Evolutionary conservation across 192 early-diverging fungal genomes (phyloP).

Genomic region (Backusella luteola): DNA sequence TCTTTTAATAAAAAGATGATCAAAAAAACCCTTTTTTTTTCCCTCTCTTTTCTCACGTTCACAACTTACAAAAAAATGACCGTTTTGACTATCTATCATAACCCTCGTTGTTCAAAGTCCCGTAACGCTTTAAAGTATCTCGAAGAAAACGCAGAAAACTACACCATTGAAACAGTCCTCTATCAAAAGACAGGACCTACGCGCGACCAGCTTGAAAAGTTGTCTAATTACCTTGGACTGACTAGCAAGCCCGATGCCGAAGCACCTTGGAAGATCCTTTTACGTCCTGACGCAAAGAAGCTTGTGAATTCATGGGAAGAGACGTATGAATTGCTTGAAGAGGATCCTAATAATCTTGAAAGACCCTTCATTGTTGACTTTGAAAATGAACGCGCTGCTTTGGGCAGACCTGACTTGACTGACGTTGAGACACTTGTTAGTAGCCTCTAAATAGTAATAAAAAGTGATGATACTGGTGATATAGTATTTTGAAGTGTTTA

Average conservation of each 20-base stretch:
- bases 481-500: no score
- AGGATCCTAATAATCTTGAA: constrained; percentile 28
- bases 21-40: not conserved
- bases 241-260: constrained; percentile 4
- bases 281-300: constrained; percentile 34
- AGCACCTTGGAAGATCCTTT: constrained; percentile 19
- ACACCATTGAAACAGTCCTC: constrained; percentile 17
- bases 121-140: constrained; percentile 20
- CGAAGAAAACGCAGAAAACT: constrained; percentile 7
- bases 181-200: constrained; percentile 29
- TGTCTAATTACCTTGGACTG: constrained; percentile 22
- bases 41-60: not conserved
- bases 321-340: constrained; percentile 9
- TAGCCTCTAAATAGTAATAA: not conserved
- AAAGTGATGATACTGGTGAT: not conserved
- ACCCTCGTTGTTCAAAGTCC: constrained; percentile 33
- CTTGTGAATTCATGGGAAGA: constrained; percentile 12
- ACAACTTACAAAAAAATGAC: not conserved
- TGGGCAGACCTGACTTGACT: constrained; percentile 30
- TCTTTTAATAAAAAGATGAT: not conserved
- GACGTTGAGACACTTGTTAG: constrained; percentile 21
- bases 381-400: constrained; percentile 30
- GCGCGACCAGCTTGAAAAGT: constrained; percentile 12
- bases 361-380: constrained; percentile 40
- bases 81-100: constrained; percentile 35